A percentile compares a stretch with the other conserved stretches of the same genome.
phyloP scores from a whole-genome alignment of 768 basidiomycete species.

The Calvatia gigantea region DNA sequence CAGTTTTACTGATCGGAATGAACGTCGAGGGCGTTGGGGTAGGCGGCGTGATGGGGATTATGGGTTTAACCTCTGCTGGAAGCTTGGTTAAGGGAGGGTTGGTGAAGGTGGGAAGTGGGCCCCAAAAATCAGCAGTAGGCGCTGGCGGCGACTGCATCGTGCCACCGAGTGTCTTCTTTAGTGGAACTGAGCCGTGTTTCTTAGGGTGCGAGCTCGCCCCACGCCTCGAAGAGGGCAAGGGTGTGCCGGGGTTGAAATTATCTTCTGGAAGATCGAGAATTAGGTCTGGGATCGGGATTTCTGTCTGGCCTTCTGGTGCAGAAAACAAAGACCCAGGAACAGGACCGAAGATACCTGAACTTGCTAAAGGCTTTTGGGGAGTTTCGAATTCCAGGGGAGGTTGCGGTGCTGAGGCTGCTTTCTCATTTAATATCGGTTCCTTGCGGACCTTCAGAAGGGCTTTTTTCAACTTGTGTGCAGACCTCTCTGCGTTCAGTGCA shows the following conservation, averaged over 20 bases:
- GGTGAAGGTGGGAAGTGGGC: slow-evolving; percentile 50
- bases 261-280: slow-evolving; percentile 35
- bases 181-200: slow-evolving; percentile 36
- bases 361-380: slow-evolving; percentile 25
- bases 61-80: slow-evolving; percentile 12
- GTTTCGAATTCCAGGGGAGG: slow-evolving; percentile 35
- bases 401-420: slow-evolving; percentile 35
- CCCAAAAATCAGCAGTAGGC: slow-evolving; percentile 51
- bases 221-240: slow-evolving; percentile 26
- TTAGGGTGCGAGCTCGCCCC: slow-evolving; percentile 29
- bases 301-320: slow-evolving; percentile 9
- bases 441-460: slow-evolving; percentile 58
- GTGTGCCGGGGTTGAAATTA: slow-evolving; percentile 35
- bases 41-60: background rate
- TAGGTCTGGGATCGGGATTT: slow-evolving; percentile 18
- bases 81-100: slow-evolving; percentile 21
- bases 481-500: slow-evolving; percentile 77
- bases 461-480: slow-evolving; percentile 65
- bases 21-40: background rate
- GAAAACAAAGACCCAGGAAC: slow-evolving; percentile 23
- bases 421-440: slow-evolving; percentile 65
- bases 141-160: slow-evolving; percentile 23
- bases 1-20: background rate
- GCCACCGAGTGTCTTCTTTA: slow-evolving; percentile 30
- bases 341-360: slow-evolving; percentile 18